phyloP scores from a whole-genome alignment of 2,329 filamentous ascomycete genomes.

The Sporothrix curviconia region DNA sequence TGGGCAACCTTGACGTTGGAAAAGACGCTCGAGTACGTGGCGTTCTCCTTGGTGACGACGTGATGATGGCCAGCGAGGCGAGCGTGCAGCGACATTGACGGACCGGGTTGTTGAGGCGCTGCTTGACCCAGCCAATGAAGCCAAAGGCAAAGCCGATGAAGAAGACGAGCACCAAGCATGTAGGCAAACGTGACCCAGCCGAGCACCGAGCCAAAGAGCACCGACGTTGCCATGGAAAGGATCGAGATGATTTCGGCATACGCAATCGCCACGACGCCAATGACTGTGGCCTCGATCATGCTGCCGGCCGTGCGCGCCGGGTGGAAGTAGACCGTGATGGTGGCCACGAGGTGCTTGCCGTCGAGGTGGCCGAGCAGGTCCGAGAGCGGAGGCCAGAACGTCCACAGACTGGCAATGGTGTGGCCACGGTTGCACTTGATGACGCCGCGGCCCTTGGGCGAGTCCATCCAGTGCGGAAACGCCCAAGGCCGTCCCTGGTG shows the following conservation, averaged over 20 bases:
- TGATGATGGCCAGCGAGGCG: constrained; percentile 82
- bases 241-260: constrained; percentile 73
- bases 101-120: constrained; percentile 69
- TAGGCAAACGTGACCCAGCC: constrained; percentile 67
- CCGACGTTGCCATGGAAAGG: constrained; percentile 81
- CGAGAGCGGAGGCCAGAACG: constrained; percentile 70
- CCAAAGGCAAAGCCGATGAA: constrained; percentile 84
- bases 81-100: constrained; percentile 79
- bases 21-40: constrained; percentile 75
- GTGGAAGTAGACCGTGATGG: constrained; percentile 91
- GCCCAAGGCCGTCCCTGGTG: constrained; percentile 17
- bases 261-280: constrained; percentile 69
- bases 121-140: constrained; percentile 82
- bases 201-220: constrained; percentile 64
- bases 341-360: constrained; percentile 89
- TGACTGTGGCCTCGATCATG: constrained; percentile 78
- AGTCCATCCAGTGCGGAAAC: constrained; percentile 55
- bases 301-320: constrained; percentile 79
- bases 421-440: constrained; percentile 91
- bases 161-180: constrained; percentile 67
- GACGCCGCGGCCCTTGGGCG: constrained; percentile 69
- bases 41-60: constrained; percentile 86
- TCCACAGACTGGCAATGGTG: constrained; percentile 76
- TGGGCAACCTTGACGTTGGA: constrained; percentile 75
- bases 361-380: constrained; percentile 73